Percentiles rank a stretch among this genome's conserved stretches.
Evolutionary conservation across 202 grass and related monocot species (phyloP).

Genomic region (Eragrostis tef): DNA sequence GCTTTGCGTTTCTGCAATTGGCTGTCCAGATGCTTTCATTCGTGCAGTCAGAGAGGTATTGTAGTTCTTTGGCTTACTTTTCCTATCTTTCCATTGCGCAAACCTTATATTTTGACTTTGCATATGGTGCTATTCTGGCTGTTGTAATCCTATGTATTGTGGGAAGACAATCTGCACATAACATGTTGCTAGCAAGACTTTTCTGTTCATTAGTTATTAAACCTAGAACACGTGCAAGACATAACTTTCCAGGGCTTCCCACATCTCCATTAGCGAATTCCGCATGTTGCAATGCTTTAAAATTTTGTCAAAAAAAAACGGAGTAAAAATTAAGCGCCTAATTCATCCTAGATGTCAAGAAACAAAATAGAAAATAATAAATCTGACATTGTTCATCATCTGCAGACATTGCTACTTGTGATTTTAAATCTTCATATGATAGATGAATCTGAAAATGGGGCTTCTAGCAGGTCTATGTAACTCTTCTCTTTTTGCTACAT

Average conservation of each 20-base stretch:
- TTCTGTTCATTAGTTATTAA: not conserved
- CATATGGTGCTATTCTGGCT: not conserved
- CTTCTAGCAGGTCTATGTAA: not conserved
- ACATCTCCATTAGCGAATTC: not conserved
- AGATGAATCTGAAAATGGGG: not conserved
- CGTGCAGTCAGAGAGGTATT: conserved; percentile 63
- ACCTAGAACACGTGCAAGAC: not conserved
- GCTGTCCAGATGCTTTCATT: conserved; percentile 74
- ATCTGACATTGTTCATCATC: not conserved
- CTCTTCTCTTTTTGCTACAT: not conserved
- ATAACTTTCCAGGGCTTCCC: not conserved
- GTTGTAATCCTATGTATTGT: conserved; percentile 15
- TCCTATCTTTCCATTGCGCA: conserved; percentile 27
- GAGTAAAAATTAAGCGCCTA: not conserved
- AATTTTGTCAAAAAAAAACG: not conserved
- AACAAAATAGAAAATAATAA: not conserved
- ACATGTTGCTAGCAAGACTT: not conserved
- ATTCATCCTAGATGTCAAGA: not conserved
- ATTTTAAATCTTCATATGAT: not conserved
- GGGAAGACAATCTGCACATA: not conserved
- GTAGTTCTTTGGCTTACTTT: conserved; percentile 6
- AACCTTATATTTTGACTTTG: conserved; percentile 23
- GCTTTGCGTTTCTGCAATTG: conserved; percentile 85
- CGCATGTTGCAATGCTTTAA: not conserved
- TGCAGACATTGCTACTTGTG: not conserved